A percentile compares a stretch with the other conserved stretches of the same genome.
phyloP scores from a whole-genome alignment of 768 basidiomycete genomes.

The Cystofilobasidium capitatum region DNA sequence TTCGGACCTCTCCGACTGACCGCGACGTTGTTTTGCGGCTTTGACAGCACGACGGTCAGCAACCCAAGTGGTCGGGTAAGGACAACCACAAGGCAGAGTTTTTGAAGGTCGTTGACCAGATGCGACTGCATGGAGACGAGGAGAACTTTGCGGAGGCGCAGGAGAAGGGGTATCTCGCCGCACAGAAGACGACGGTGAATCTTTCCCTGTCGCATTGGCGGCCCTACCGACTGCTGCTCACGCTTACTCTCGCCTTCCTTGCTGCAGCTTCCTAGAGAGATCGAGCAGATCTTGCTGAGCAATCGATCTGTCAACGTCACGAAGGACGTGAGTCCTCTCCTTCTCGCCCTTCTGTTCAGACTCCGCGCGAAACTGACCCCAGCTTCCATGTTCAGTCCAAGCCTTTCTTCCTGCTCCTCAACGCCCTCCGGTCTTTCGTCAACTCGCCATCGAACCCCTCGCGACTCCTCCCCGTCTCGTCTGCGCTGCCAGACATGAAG shows the following conservation, averaged over 20 bases:
- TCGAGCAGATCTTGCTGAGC: slow-evolving; percentile 56
- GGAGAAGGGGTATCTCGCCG: slow-evolving; percentile 54
- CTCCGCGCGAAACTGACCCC: no score
- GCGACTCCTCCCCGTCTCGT: slow-evolving; percentile 63
- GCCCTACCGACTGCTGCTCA: no score
- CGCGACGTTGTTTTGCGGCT: background rate
- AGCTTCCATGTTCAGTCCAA: slow-evolving; percentile 43
- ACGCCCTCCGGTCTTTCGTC: slow-evolving; percentile 59
- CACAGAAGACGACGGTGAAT: slow-evolving; percentile 43
- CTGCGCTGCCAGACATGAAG: slow-evolving; percentile 91
- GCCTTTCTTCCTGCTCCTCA: slow-evolving; percentile 69
- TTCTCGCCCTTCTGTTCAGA: background rate
- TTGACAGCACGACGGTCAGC: slow-evolving; percentile 55
- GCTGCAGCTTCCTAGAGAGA: slow-evolving; percentile 56
- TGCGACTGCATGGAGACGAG: slow-evolving; percentile 59
- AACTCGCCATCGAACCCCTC: slow-evolving; percentile 36
- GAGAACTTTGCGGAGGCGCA: slow-evolving; percentile 97
- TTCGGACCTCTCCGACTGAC: background rate
- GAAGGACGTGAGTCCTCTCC: slow-evolving; percentile 37
- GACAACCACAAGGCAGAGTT: slow-evolving; percentile 64
- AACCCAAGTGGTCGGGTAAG: slow-evolving; percentile 44
- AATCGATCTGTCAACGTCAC: slow-evolving; percentile 46
- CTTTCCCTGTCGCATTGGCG: no score
- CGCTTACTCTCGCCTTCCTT: background rate
- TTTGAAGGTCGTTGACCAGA: slow-evolving; percentile 54